Conservation (phyloP, 345 rosid genomes). For the Syzygium oleosum region DNA sequence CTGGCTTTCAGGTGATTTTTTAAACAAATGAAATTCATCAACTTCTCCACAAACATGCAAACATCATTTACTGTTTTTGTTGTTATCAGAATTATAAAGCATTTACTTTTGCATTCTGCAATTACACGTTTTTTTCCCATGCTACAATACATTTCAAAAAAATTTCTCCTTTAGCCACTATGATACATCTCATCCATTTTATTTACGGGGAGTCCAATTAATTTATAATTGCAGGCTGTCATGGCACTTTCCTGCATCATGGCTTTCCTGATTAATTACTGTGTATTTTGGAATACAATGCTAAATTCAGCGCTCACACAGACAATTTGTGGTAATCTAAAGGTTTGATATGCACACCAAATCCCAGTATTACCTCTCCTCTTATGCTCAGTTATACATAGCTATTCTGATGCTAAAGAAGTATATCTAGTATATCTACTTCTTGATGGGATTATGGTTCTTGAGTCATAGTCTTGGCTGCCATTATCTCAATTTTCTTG, state of each 20-base stretch:
- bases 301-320: constrained; percentile 96
- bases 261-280: constrained; percentile 95
- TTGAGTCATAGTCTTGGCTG: neutral
- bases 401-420: neutral
- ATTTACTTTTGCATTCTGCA: neutral
- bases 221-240: constrained; percentile 2
- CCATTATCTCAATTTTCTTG: neutral
- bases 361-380: neutral
- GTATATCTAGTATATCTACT: neutral
- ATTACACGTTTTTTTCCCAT: neutral
- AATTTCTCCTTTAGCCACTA: neutral
- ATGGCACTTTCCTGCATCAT: constrained; percentile 70
- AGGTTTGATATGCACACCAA: constrained; percentile 34
- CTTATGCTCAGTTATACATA: neutral
- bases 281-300: constrained; percentile 89
- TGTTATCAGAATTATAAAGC: neutral
- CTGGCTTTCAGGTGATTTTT: constrained; percentile 72
- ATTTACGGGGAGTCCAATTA: neutral
- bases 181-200: neutral
- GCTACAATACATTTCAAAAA: neutral
- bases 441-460: neutral
- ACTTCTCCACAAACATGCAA: neutral
- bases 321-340: constrained; percentile 93
- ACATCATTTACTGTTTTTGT: neutral
- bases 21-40: neutral